These are phyloP conservation scores for Arthrobotrys pseudoclavata DNA, from an alignment of 2,329 filamentous ascomycete species.

Conservation along the genomic window DNA sequence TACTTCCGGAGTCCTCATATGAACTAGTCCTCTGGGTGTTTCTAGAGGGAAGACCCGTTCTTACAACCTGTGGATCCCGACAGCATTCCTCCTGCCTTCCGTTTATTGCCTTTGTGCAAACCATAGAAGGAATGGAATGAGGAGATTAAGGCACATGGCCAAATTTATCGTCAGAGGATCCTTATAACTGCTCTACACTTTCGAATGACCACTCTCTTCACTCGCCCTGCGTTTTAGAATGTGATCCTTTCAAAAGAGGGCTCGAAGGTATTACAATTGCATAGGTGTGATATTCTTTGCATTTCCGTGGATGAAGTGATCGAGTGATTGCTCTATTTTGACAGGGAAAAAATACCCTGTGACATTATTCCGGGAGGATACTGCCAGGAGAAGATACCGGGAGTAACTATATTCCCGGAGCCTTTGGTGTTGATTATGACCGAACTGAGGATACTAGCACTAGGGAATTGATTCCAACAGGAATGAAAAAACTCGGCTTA, in stretches of 20 bases:
- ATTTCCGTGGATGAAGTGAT: background rate
- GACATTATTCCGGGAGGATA: background rate
- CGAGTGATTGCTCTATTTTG: constrained; percentile 2
- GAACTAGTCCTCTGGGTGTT: background rate
- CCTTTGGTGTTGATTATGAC: background rate
- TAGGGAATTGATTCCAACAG: constrained; percentile 4
- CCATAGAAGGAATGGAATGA: constrained; percentile 12
- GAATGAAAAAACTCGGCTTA: constrained; percentile 1
- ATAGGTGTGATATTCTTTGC: constrained; percentile 20
- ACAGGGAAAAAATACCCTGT: background rate
- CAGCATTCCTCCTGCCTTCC: constrained; percentile 3
- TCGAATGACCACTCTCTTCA: constrained; percentile 1
- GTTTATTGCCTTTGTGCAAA: constrained; percentile 24
- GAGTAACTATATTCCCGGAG: background rate
- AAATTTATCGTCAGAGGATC: background rate
- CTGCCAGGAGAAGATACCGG: background rate
- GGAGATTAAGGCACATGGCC: constrained; percentile 20
- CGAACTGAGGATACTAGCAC: background rate
- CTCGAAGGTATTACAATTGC: constrained; percentile 35
- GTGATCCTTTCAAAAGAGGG: constrained; percentile 20
- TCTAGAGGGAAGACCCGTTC: background rate
- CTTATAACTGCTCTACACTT: constrained; percentile 18
- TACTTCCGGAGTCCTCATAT: constrained; percentile 1
- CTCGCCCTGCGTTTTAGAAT: constrained; percentile 5
- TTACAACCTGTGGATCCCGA: constrained; percentile 19